phyloP scores from a whole-genome alignment of 208 protist species.

The Wallacemonas sp. region DNA sequence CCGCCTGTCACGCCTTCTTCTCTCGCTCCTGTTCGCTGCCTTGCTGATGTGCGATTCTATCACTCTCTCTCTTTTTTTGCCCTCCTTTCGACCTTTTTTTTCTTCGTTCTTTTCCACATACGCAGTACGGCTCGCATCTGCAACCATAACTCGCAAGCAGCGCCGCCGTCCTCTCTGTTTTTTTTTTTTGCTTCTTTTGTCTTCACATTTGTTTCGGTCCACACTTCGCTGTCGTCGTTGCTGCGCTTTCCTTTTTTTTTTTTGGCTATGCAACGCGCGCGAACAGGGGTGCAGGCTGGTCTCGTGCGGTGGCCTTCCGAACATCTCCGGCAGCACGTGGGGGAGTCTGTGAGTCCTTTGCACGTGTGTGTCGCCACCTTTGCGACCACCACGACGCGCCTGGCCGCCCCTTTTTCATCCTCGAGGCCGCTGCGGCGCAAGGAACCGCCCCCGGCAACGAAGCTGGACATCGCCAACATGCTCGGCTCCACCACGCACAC shows the following conservation, averaged over 20 bases:
- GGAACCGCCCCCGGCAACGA: conserved; percentile 1
- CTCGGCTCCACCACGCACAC: conserved; percentile 11
- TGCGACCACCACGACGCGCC: neutral
- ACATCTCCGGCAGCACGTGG: too few species aligned
- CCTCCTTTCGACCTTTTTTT: neutral
- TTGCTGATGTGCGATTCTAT: too few species aligned
- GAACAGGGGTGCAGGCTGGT: neutral
- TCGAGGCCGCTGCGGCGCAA: conserved; percentile 18
- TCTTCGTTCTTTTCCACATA: neutral
- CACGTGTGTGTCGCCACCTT: too few species aligned
- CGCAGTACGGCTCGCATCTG: too few species aligned
- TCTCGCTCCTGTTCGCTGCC: too few species aligned
- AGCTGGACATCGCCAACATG: conserved; percentile 13
- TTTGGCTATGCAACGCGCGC: neutral
- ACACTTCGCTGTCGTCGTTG: conserved; percentile 2
- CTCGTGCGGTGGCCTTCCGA: neutral
- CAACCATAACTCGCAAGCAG: too few species aligned
- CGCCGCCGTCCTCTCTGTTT: conserved; percentile 2
- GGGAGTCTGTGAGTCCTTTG: too few species aligned
- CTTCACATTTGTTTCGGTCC: neutral
- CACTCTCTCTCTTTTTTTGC: conserved; percentile 13
- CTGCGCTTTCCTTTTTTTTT: neutral
- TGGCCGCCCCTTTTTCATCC: neutral
- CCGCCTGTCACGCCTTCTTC: too few species aligned
- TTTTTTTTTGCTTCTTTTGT: neutral